Percentiles rank a stretch among this genome's conserved stretches.
Evolutionary conservation across 2,329 filamentous ascomycete genomes (phyloP).

Genomic region (Ceratocystis cubensis): DNA sequence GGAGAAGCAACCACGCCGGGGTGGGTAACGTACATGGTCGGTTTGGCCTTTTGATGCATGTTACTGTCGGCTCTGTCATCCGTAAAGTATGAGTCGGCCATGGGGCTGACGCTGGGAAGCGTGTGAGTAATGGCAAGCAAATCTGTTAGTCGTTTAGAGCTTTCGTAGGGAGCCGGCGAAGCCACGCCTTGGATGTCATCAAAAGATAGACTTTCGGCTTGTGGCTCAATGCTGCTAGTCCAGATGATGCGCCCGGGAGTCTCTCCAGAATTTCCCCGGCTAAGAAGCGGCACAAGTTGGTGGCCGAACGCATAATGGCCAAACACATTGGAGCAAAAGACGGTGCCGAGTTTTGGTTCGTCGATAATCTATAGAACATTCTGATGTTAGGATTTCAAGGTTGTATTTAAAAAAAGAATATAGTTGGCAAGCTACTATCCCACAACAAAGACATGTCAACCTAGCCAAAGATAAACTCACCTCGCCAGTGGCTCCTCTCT

Average conservation of each 20-base stretch:
- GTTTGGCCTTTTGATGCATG: slow-evolving; percentile 28
- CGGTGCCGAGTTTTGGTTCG: slow-evolving; percentile 54
- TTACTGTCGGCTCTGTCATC: not conserved
- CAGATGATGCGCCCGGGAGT: slow-evolving; percentile 62
- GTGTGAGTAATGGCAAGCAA: slow-evolving; percentile 61
- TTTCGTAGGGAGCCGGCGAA: slow-evolving; percentile 61
- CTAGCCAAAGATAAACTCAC: not conserved
- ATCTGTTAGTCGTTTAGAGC: slow-evolving; percentile 77
- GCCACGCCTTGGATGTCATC: slow-evolving; percentile 66
- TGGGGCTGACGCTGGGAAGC: slow-evolving; percentile 45
- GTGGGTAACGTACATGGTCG: slow-evolving; percentile 66
- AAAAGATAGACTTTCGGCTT: slow-evolving; percentile 40
- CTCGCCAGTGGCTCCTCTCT: slow-evolving; percentile 9
- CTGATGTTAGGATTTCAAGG: not conserved
- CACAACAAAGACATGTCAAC: not conserved
- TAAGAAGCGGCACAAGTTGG: slow-evolving; percentile 62
- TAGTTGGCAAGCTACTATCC: not conserved
- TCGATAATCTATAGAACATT: not conserved
- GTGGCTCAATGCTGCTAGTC: slow-evolving; percentile 70
- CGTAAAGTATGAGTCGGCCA: slow-evolving; percentile 26
- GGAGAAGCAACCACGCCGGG: slow-evolving; percentile 76
- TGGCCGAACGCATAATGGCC: slow-evolving; percentile 87
- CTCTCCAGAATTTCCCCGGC: slow-evolving; percentile 30
- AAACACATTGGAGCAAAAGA: slow-evolving; percentile 88
- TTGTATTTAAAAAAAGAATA: not conserved